Evolutionary conservation across 768 basidiomycete genomes (phyloP).

Genomic region (Mycena belliarum): DNA sequence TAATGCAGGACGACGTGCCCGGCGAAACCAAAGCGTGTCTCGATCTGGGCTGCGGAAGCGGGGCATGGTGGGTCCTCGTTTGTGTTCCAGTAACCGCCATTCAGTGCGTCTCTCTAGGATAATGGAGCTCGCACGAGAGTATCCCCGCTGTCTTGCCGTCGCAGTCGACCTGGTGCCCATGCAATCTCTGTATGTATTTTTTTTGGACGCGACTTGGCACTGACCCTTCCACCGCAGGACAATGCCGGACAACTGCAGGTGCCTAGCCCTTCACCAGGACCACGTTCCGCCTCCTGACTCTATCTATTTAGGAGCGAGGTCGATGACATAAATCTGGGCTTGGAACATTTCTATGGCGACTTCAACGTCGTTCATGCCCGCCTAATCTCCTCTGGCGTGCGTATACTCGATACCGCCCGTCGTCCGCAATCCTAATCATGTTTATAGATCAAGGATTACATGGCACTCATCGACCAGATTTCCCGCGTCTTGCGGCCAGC

Average conservation of each 20-base stretch:
- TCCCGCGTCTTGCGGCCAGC: slow-evolving; percentile 66
- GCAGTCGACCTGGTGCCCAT: slow-evolving; percentile 83
- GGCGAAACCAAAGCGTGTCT: slow-evolving; percentile 63
- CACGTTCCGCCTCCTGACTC: slow-evolving; percentile 1
- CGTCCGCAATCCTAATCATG: slow-evolving; percentile 10
- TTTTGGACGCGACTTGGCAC: slow-evolving; percentile 18
- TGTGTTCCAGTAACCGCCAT: not conserved
- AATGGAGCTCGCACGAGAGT: slow-evolving; percentile 71
- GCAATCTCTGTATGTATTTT: slow-evolving; percentile 60
- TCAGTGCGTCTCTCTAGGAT: slow-evolving; percentile 50
- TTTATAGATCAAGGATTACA: slow-evolving; percentile 67
- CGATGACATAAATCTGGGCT: slow-evolving; percentile 81
- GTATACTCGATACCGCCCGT: slow-evolving; percentile 28
- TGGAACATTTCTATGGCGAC: slow-evolving; percentile 79
- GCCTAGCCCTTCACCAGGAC: slow-evolving; percentile 8
- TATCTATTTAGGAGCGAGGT: slow-evolving; percentile 63
- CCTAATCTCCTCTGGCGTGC: slow-evolving; percentile 71
- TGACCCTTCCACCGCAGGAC: slow-evolving; percentile 36
- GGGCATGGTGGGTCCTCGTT: slow-evolving; percentile 56
- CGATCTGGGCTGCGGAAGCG: slow-evolving; percentile 81
- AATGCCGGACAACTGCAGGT: slow-evolving; percentile 77
- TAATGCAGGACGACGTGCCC: slow-evolving; percentile 60
- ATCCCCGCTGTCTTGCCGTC: slow-evolving; percentile 65
- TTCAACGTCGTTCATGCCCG: slow-evolving; percentile 78
- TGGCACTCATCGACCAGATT: slow-evolving; percentile 64